Conservation (phyloP, 164 flowering plant species). For the Macadamia integrifolia region DNA sequence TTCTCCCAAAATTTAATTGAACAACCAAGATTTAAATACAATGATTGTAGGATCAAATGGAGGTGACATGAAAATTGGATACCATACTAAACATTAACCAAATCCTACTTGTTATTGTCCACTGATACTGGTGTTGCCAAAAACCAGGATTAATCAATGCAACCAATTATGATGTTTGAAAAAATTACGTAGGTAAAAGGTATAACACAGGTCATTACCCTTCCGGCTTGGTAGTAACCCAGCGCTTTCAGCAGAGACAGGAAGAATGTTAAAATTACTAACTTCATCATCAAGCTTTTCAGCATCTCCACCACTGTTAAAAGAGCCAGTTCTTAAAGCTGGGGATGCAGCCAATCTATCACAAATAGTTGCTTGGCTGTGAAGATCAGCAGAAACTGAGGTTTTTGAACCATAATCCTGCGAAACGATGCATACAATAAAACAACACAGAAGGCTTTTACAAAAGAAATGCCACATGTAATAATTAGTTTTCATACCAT, state of each 20-base stretch:
- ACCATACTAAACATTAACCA: too few relatives aligned
- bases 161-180: neutral
- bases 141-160: neutral
- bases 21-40: too few relatives aligned
- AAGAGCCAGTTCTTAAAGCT: constrained; percentile 21
- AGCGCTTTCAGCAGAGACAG: constrained; percentile 81
- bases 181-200: neutral
- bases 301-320: constrained; percentile 15
- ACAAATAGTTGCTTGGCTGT: constrained; percentile 64
- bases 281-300: constrained; percentile 32
- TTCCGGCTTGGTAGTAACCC: constrained; percentile 53
- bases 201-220: constrained; percentile 31
- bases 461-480: neutral
- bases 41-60: too few relatives aligned
- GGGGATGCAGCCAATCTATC: constrained; percentile 60
- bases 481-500: neutral
- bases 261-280: constrained; percentile 54
- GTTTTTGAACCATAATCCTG: constrained; percentile 36
- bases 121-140: too few relatives aligned
- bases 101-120: too few relatives aligned
- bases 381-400: constrained; percentile 34
- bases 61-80: too few relatives aligned
- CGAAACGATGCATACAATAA: constrained; percentile 7
- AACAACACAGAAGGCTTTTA: neutral
- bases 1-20: too few relatives aligned